These are phyloP conservation scores for Coemansia guatemalensis DNA, from an alignment of 192 early-diverging fungal species.

Conservation along the genomic window DNA sequence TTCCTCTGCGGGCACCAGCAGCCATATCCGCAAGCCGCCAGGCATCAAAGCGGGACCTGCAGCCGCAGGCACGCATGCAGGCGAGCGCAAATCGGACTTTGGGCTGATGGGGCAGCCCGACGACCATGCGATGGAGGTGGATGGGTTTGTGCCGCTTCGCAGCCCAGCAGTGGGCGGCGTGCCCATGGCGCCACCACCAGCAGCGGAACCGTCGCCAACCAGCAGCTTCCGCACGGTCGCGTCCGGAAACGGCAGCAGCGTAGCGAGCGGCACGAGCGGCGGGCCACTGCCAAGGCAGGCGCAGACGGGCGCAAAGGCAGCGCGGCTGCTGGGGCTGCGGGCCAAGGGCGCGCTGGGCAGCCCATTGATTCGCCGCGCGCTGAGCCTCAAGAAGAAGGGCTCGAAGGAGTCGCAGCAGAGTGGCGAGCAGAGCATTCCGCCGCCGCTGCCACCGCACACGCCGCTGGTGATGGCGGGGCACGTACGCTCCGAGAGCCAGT, in stretches of 20 bases:
- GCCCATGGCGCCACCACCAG: not conserved
- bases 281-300: conserved; percentile 1
- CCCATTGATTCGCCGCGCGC: conserved; percentile 38
- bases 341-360: conserved; percentile 27
- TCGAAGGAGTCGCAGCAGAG: conserved; percentile 5
- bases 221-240: conserved; percentile 7
- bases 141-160: conserved; percentile 26
- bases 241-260: not conserved
- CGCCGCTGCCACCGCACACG: not conserved
- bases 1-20: not conserved
- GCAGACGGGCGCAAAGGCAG: conserved; percentile 6
- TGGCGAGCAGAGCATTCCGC: not conserved
- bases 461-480: not conserved
- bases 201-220: not conserved
- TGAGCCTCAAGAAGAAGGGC: conserved; percentile 40
- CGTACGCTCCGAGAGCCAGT: not conserved
- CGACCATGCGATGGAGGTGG: not conserved
- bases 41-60: not conserved
- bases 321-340: conserved; percentile 21
- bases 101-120: not conserved
- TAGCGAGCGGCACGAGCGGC: not conserved
- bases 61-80: not conserved
- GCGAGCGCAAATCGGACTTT: conserved; percentile 18
- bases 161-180: not conserved
- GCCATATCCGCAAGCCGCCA: conserved; percentile 28